phyloP scores from a whole-genome alignment of 2,329 filamentous ascomycete species.

The Apiospora pterosperma region DNA sequence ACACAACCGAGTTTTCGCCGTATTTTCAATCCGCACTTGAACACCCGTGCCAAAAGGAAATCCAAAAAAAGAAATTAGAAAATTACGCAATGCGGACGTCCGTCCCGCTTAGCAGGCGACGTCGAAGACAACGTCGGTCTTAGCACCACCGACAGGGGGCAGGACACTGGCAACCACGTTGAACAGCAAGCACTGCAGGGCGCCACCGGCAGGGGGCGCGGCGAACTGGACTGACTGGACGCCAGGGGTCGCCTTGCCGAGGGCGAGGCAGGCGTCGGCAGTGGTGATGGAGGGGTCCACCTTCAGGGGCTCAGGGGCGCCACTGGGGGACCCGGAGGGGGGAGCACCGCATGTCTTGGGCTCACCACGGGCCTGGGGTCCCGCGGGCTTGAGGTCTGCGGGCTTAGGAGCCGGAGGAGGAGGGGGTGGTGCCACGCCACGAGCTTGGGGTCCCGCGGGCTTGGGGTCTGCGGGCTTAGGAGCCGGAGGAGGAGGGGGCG shows the following conservation, averaged over 20 bases:
- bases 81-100: too few relatives aligned
- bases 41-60: too few relatives aligned
- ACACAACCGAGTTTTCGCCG: too few relatives aligned
- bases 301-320: constrained; percentile 2
- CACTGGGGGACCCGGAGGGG: not conserved
- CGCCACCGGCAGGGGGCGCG: not conserved
- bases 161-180: not conserved
- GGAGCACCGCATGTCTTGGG: not conserved
- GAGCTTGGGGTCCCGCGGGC: not conserved
- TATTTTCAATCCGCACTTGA: too few relatives aligned
- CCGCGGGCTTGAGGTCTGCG: too few relatives aligned
- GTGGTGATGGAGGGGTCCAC: constrained; percentile 3
- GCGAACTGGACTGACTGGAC: constrained; percentile 3
- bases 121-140: constrained; percentile 4
- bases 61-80: too few relatives aligned
- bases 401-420: not conserved
- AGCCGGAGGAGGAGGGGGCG: not conserved
- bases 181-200: constrained; percentile 5
- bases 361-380: too few relatives aligned
- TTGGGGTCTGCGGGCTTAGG: not conserved
- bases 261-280: constrained; percentile 6
- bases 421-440: not conserved
- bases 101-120: constrained; percentile 8
- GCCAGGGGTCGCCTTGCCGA: constrained; percentile 3
- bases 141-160: not conserved